Conservation (phyloP, 1,139 yeast species). For the Geotrichum histeridarum region DNA sequence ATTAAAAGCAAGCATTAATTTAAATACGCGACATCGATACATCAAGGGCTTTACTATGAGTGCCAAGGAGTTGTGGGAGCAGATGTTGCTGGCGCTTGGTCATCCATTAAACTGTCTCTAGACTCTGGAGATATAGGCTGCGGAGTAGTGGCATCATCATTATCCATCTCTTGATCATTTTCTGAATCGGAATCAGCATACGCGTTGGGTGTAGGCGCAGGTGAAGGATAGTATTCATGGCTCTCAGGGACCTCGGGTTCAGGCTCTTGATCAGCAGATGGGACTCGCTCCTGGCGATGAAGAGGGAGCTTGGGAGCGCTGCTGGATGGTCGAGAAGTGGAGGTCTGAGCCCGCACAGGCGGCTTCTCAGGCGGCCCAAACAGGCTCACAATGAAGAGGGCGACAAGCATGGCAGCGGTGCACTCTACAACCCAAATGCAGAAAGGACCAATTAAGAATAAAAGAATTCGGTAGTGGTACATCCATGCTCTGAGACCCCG, state of each 20-base stretch:
- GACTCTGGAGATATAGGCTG: neutral
- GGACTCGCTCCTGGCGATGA: too few species aligned
- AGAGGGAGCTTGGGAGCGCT: neutral
- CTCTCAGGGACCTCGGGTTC: too few species aligned
- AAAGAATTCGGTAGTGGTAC: slow-evolving; percentile 1
- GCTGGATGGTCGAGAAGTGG: neutral
- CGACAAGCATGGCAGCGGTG: neutral
- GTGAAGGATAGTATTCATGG: slow-evolving; percentile 2
- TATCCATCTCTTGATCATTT: neutral
- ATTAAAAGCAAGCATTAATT: too few species aligned
- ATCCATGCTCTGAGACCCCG: slow-evolving; percentile 10
- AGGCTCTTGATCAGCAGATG: too few species aligned
- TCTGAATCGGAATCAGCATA: neutral
- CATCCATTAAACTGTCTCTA: neutral
- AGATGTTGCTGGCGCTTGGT: neutral
- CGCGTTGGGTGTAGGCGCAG: slow-evolving; percentile 1
- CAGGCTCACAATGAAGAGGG: slow-evolving; percentile 1
- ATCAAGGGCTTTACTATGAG: neutral
- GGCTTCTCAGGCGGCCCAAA: neutral
- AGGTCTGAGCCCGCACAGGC: neutral
- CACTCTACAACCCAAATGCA: slow-evolving; percentile 4
- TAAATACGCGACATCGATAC: too few species aligned
- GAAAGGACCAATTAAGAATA: slow-evolving; percentile 1
- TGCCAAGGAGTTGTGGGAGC: slow-evolving; percentile 1
- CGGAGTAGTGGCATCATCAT: neutral